A percentile compares a stretch with the other conserved stretches of the same genome.
These are phyloP conservation scores for Termitomyces sp. DNA, from an alignment of 768 basidiomycete genomes.

Conservation along the genomic window DNA sequence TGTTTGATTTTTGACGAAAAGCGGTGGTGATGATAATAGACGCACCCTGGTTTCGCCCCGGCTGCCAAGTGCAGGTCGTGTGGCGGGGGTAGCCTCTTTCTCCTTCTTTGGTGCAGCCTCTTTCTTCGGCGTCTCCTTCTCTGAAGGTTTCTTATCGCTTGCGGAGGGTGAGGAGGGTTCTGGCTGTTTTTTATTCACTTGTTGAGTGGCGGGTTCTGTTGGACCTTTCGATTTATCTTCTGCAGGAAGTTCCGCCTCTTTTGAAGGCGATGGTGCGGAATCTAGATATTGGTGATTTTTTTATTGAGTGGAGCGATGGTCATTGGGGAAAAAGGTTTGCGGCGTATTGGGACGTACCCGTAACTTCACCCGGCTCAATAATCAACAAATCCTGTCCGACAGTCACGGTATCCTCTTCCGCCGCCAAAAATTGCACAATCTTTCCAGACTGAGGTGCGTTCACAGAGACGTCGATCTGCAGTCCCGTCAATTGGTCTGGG, in stretches of 20 bases:
- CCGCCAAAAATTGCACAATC: slow-evolving; percentile 81
- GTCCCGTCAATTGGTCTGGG: slow-evolving; percentile 5
- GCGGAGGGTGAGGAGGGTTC: slow-evolving; percentile 40
- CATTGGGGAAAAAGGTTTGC: neutral
- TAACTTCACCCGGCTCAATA: slow-evolving; percentile 78
- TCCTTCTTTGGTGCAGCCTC: slow-evolving; percentile 30
- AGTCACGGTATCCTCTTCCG: slow-evolving; percentile 90
- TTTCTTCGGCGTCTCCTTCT: slow-evolving; percentile 32
- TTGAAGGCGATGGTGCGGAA: slow-evolving; percentile 29
- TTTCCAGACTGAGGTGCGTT: slow-evolving; percentile 88
- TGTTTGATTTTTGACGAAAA: neutral
- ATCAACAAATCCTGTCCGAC: slow-evolving; percentile 94
- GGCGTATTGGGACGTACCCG: slow-evolving; percentile 39
- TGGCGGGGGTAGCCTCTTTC: slow-evolving; percentile 23
- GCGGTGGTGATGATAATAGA: slow-evolving; percentile 3
- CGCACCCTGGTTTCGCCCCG: slow-evolving; percentile 84
- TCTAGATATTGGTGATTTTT: slow-evolving; percentile 12
- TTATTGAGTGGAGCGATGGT: neutral
- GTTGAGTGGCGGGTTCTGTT: slow-evolving; percentile 44
- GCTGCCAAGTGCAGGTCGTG: slow-evolving; percentile 38
- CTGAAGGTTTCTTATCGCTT: slow-evolving; percentile 27
- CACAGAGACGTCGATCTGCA: slow-evolving; percentile 93
- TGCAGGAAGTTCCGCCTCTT: slow-evolving; percentile 26
- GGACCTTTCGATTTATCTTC: slow-evolving; percentile 34
- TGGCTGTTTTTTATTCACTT: slow-evolving; percentile 42